Evolutionary conservation across 176 grass and related monocot genomes (phyloP).

Genomic region (Rhynchospora pubera): DNA sequence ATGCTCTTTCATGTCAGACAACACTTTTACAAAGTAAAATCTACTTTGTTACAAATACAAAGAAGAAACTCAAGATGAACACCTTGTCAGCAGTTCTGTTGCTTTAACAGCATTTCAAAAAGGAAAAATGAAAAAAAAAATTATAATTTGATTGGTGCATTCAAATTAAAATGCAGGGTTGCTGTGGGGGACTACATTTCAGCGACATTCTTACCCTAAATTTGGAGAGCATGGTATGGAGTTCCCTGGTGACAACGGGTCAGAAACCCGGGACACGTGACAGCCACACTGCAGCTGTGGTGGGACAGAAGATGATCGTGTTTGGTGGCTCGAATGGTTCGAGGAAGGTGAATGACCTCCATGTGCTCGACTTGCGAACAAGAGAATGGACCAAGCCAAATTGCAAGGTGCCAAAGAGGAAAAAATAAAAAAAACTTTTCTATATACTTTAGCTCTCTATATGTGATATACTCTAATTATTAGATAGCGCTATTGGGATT

Average conservation of each 20-base stretch:
- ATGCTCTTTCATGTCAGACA: too few species aligned
- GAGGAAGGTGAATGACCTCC: conserved; percentile 89
- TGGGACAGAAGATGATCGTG: conserved; percentile 84
- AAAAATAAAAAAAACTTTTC: too few species aligned
- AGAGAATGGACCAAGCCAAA: conserved; percentile 65
- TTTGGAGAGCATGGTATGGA: conserved; percentile 84
- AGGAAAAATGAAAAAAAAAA: too few species aligned
- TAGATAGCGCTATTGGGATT: not conserved
- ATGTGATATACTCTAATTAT: not conserved
- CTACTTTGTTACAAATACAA: too few species aligned
- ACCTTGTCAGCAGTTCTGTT: not conserved
- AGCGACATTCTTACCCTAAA: conserved; percentile 77
- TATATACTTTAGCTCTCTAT: too few species aligned
- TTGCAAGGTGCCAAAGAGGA: conserved; percentile 24
- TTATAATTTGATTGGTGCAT: not conserved
- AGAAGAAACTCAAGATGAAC: too few species aligned
- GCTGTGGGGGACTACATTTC: conserved; percentile 93
- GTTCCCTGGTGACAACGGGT: conserved; percentile 60
- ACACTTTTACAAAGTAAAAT: too few species aligned
- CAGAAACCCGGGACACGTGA: conserved; percentile 75
- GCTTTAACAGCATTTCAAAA: not conserved
- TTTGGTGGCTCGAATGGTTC: conserved; percentile 82
- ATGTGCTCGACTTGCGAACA: conserved; percentile 66
- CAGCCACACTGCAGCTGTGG: conserved; percentile 54
- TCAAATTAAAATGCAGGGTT: conserved; percentile 42